phyloP scores from a whole-genome alignment of 2,329 filamentous ascomycete species.

The Pyrenochaeta sp. region DNA sequence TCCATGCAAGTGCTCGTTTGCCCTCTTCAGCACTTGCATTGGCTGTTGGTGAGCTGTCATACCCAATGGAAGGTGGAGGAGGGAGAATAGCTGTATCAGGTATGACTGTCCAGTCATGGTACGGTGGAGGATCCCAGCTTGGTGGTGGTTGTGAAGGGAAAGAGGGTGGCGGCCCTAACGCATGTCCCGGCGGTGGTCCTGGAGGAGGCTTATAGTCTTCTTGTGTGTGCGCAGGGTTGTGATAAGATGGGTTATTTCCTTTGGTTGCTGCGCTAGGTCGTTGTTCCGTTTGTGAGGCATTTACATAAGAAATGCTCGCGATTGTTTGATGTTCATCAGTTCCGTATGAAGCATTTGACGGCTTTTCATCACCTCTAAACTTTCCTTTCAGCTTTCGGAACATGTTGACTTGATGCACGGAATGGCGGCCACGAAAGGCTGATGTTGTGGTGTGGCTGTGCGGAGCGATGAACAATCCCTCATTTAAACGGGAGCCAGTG shows the following conservation, averaged over 20 bases:
- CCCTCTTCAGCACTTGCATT: conserved; percentile 73
- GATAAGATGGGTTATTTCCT: conserved; percentile 37
- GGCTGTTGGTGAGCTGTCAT: conserved; percentile 70
- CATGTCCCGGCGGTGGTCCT: conserved; percentile 29
- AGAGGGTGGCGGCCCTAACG: conserved; percentile 31
- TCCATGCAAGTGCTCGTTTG: conserved; percentile 72
- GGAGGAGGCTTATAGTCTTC: conserved; percentile 27
- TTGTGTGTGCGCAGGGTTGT: conserved; percentile 27
- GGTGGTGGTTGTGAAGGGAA: conserved; percentile 43
- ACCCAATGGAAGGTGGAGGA: conserved; percentile 72
- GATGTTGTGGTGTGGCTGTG: background rate
- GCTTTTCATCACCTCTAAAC: conserved; percentile 36
- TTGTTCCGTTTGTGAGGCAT: conserved; percentile 19
- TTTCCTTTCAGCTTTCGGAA: conserved; percentile 48
- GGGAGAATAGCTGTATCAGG: conserved; percentile 77
- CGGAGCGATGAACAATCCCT: background rate
- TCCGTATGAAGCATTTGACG: conserved; percentile 20
- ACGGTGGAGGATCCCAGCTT: conserved; percentile 59
- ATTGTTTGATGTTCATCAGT: conserved; percentile 32
- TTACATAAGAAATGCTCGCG: conserved; percentile 35
- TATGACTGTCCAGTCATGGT: conserved; percentile 76
- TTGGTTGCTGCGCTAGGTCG: conserved; percentile 19
- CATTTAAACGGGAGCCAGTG: too few relatives aligned
- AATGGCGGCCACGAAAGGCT: background rate
- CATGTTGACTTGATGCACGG: conserved; percentile 20